Percentiles rank a stretch among this genome's conserved stretches.
Conservation (phyloP, 2,329 filamentous ascomycete genomes). For the Claviceps quebecensis region DNA sequence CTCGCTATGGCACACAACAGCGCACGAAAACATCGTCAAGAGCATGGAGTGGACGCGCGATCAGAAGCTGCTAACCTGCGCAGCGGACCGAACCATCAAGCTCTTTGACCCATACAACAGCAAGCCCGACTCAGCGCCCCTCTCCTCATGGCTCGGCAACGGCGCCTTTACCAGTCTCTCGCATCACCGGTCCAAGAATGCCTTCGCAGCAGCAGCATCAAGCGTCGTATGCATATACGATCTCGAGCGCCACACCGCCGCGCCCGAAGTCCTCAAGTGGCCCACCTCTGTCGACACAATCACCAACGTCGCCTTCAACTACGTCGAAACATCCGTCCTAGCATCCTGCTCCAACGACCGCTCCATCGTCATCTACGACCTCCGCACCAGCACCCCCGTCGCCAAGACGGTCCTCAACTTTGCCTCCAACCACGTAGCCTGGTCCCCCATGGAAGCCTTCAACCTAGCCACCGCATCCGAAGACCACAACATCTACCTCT, state of each 20-base stretch:
- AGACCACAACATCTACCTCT: constrained; percentile 78
- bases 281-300: constrained; percentile 85
- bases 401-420: constrained; percentile 71
- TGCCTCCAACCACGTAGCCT: constrained; percentile 69
- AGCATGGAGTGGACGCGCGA: constrained; percentile 80
- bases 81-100: constrained; percentile 74
- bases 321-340: constrained; percentile 82
- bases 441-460: constrained; percentile 96
- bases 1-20: constrained; percentile 56
- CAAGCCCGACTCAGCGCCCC: constrained; percentile 50
- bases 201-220: constrained; percentile 70
- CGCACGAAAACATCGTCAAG: constrained; percentile 90
- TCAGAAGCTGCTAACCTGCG: constrained; percentile 73
- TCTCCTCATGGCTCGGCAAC: constrained; percentile 72
- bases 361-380: constrained; percentile 79
- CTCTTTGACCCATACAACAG: constrained; percentile 82
- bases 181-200: constrained; percentile 64
- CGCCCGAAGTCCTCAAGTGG: constrained; percentile 74
- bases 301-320: constrained; percentile 77
- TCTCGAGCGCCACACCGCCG: constrained; percentile 63
- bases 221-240: constrained; percentile 80
- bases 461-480: constrained; percentile 89
- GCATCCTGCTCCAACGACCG: constrained; percentile 77
- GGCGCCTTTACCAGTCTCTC: constrained; percentile 73
- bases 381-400: constrained; percentile 73